phyloP scores from a whole-genome alignment of 768 basidiomycete genomes.

The Leccinum variicolor region DNA sequence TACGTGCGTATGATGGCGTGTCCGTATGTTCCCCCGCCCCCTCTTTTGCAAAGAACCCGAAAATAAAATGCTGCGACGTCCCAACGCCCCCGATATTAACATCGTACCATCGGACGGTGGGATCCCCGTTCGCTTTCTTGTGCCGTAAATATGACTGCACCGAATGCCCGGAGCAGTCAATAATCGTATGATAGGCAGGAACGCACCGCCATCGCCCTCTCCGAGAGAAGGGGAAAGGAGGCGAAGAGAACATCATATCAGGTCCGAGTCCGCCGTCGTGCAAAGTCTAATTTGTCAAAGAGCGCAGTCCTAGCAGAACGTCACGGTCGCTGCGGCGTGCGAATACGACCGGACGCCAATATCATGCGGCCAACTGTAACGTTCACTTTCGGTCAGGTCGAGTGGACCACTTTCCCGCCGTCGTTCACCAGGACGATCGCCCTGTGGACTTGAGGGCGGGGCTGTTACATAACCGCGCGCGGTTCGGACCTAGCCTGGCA shows the following conservation, averaged over 20 bases:
- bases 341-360: not conserved
- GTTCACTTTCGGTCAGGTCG: not conserved
- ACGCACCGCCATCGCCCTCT: not conserved
- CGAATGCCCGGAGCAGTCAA: not conserved
- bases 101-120: not conserved
- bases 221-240: not conserved
- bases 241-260: not conserved
- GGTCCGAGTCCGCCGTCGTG: not conserved
- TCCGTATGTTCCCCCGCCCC: not conserved
- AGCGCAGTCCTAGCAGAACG: not conserved
- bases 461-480: not conserved
- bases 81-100: not conserved
- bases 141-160: not conserved
- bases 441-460: not conserved
- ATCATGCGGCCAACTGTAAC: not conserved
- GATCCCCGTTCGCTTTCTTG: not conserved
- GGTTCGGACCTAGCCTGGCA: not conserved
- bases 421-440: not conserved
- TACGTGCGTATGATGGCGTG: not conserved
- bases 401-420: not conserved
- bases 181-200: not conserved
- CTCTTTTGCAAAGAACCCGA: not conserved
- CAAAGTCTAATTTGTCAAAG: slow-evolving; percentile 10
- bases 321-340: not conserved
- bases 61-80: not conserved